These are phyloP conservation scores for Miscanthus lutarioriparius DNA, from an alignment of 176 grass and related monocot species.

Conservation along the genomic window DNA sequence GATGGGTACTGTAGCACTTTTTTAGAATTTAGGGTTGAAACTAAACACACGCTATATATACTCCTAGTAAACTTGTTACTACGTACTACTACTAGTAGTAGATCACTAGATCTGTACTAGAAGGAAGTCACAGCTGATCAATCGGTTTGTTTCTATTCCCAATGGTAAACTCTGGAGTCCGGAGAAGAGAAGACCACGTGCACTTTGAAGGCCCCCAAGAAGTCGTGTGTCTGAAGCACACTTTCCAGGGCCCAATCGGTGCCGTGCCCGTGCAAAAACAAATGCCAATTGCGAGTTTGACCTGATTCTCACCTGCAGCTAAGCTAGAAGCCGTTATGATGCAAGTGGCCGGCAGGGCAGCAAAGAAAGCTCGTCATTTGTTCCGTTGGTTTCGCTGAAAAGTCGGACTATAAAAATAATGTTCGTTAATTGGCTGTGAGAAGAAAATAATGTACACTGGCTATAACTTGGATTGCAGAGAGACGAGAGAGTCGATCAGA, in stretches of 20 bases:
- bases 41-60: too few relatives aligned
- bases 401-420: too few relatives aligned
- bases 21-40: too few relatives aligned
- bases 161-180: background rate
- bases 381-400: too few relatives aligned
- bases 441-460: too few relatives aligned
- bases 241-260: conserved; percentile 20
- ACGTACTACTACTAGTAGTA: too few relatives aligned
- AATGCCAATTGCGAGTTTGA: background rate
- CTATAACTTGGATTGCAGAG: too few relatives aligned
- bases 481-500: background rate
- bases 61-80: too few relatives aligned
- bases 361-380: background rate
- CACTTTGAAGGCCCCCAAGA: background rate
- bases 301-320: background rate
- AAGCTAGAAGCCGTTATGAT: background rate
- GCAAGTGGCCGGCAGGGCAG: conserved; percentile 19
- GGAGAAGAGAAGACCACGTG: background rate
- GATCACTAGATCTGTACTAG: too few relatives aligned
- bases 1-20: too few relatives aligned
- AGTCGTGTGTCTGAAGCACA: background rate
- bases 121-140: background rate
- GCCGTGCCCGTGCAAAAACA: conserved; percentile 22
- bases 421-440: too few relatives aligned
- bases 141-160: background rate